These are phyloP conservation scores for Zizania palustris DNA, from an alignment of 202 grass and related monocot species.

Conservation along the genomic window DNA sequence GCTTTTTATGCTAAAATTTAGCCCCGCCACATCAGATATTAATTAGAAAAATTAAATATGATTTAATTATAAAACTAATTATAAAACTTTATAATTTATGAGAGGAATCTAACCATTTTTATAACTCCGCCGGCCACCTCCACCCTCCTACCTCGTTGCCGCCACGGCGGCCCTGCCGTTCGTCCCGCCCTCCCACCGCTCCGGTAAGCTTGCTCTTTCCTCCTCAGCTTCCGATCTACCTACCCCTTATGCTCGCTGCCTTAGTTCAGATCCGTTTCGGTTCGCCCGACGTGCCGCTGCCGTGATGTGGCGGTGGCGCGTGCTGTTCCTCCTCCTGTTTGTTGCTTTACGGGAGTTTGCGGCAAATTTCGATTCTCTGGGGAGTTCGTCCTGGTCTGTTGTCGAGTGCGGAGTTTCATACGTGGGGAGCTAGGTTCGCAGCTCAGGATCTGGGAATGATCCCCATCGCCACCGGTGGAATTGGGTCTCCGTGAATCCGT, in stretches of 20 bases:
- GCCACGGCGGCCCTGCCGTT: too few species aligned
- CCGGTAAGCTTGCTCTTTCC: neutral
- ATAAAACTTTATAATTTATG: too few species aligned
- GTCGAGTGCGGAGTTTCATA: too few species aligned
- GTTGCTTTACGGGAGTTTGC: neutral
- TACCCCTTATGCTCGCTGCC: neutral
- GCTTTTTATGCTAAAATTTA: too few species aligned
- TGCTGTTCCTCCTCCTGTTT: neutral
- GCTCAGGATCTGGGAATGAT: neutral
- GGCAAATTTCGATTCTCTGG: neutral
- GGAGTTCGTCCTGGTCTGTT: neutral
- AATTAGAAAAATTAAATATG: too few species aligned
- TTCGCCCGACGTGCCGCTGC: neutral
- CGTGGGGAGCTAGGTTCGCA: neutral
- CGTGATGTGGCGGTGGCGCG: neutral
- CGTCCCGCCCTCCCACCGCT: too few species aligned
- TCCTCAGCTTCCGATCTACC: slow-evolving; percentile 12
- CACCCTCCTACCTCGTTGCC: too few species aligned
- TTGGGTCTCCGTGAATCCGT: neutral
- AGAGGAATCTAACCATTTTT: too few species aligned
- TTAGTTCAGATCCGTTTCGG: slow-evolving; percentile 35
- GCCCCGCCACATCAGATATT: too few species aligned
- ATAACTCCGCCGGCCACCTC: too few species aligned
- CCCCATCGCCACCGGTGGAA: neutral
- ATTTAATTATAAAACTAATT: too few species aligned